phyloP scores from a whole-genome alignment of 176 grass and related monocot species.

The Guadua angustifolia region DNA sequence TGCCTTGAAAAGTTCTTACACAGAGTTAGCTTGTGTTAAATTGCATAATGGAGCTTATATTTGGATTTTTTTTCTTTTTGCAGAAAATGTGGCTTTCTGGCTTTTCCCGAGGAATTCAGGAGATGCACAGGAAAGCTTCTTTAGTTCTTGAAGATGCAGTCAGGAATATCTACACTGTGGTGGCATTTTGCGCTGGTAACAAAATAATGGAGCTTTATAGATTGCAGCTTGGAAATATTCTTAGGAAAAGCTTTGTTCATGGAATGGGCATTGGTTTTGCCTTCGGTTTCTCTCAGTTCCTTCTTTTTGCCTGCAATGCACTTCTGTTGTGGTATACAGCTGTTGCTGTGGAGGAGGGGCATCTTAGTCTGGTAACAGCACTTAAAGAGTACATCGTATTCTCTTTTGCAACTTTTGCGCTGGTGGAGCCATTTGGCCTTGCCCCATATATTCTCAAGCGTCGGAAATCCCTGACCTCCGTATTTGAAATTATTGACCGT shows the following conservation, averaged over 20 bases:
- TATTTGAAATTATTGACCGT: constrained; percentile 92
- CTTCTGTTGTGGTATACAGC: constrained; percentile 95
- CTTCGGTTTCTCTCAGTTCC: constrained; percentile 96
- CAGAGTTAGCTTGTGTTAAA: constrained; percentile 5
- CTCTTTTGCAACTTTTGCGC: constrained; percentile 84
- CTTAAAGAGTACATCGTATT: constrained; percentile 99
- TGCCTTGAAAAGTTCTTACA: constrained; percentile 13
- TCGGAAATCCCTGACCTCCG: constrained; percentile 74
- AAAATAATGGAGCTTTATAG: constrained; percentile 99
- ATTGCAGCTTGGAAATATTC: constrained; percentile 83
- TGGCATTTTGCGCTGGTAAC: constrained; percentile 94
- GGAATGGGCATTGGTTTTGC: constrained; percentile 89
- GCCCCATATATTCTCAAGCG: constrained; percentile 95
- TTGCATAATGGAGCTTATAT: constrained; percentile 8
- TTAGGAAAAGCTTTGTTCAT: constrained; percentile 83
- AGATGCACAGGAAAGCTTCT: constrained; percentile 97
- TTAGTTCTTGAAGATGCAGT: constrained; percentile 97
- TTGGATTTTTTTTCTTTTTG: constrained; percentile 33
- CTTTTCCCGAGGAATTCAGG: constrained; percentile 96
- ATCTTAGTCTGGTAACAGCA: constrained; percentile 71
- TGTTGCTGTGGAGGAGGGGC: constrained; percentile 59
- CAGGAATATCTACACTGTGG: constrained; percentile 97
- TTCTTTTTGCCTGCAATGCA: constrained; percentile 94
- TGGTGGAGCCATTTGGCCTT: constrained; percentile 97
- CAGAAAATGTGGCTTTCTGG: constrained; percentile 99